Base-by-base conservation (phyloP, 805 yeast species). In the Candida nitratophila region DNA sequence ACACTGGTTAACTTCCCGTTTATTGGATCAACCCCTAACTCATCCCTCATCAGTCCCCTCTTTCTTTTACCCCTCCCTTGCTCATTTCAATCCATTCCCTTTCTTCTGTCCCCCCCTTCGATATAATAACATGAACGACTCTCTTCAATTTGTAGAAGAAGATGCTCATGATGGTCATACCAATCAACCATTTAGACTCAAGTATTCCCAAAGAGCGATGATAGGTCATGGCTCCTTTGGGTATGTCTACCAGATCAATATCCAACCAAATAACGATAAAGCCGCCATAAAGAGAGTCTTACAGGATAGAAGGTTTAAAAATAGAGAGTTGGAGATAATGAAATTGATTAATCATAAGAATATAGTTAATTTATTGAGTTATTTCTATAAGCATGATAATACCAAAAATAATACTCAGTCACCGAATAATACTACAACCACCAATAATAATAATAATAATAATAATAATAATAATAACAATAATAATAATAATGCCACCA, bases 161-260 rank as follows among this genome's bases (percentile, higher is more conserved):
- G 76, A 73, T 44, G 93, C 81, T 46, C 77, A 75, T 53, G 83
- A 83, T 54, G 90, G 91, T 36, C 81, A 74, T 56, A 77, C 83
- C 9, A 88, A 85, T 44, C 79, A 79, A 49, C 56, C 69, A 27
- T 69, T 71, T 41, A 74, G 77, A 42, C 76, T 91, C 44, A 78
- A 81, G 40, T 88, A 86, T 66, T 83, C 90, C 16, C 88, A 83
- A 55, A 77, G 86, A 35, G 84, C 86, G 52, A 89, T 90, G 74
- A 93, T 91, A 36, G 99, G 99, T n/a, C 95, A 87, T 64, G 99
- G 99, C 11, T 90, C 98, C n/a, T 93, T 93, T 68, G 99, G 99
- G 2, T 90, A 89, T 30, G 99, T 93, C n/a, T 89, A 88, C 61
- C 93, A 87, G 53, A 88, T 96, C 7, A 80, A 77, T 47, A 70